A percentile compares a stretch with the other conserved stretches of the same genome.
Conservation (phyloP, 2,329 filamentous ascomycete genomes). For the Meredithiella fracta region DNA sequence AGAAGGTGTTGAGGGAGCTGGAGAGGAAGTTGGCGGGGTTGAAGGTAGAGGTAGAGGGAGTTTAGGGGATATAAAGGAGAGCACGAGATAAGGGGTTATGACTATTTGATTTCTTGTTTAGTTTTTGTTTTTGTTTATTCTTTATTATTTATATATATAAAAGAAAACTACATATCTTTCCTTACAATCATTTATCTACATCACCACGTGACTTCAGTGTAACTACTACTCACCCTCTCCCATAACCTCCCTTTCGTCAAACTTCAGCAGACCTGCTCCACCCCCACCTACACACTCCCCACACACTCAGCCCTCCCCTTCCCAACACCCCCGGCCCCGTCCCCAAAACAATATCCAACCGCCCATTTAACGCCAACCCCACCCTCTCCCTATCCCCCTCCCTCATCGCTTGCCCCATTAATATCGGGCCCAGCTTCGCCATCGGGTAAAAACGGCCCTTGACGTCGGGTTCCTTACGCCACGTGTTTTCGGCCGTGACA, state of each 20-base stretch:
- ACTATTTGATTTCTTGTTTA: not conserved
- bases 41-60: constrained; percentile 19
- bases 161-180: no score
- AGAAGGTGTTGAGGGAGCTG: constrained; percentile 39
- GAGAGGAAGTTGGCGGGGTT: constrained; percentile 36
- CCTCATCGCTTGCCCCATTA: constrained; percentile 26
- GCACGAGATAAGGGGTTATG: not conserved
- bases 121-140: not conserved
- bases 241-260: constrained; percentile 11
- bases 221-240: constrained; percentile 6
- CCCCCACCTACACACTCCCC: constrained; percentile 23
- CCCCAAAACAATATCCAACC: constrained; percentile 25
- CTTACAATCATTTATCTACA: no score
- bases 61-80: not conserved
- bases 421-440: constrained; percentile 33
- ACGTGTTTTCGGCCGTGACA: constrained; percentile 29
- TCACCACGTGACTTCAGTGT: no score
- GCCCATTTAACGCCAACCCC: constrained; percentile 33
- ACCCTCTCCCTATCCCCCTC: constrained; percentile 19
- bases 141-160: no score
- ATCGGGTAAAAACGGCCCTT: constrained; percentile 43
- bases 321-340: constrained; percentile 24
- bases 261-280: constrained; percentile 1
- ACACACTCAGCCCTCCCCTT: constrained; percentile 28
- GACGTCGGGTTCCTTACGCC: constrained; percentile 31